Evolutionary conservation across 2,329 filamentous ascomycete species (phyloP), one percentile per base, ranked within the genome.

Genomic region (Chaetomium sp.): DNA sequence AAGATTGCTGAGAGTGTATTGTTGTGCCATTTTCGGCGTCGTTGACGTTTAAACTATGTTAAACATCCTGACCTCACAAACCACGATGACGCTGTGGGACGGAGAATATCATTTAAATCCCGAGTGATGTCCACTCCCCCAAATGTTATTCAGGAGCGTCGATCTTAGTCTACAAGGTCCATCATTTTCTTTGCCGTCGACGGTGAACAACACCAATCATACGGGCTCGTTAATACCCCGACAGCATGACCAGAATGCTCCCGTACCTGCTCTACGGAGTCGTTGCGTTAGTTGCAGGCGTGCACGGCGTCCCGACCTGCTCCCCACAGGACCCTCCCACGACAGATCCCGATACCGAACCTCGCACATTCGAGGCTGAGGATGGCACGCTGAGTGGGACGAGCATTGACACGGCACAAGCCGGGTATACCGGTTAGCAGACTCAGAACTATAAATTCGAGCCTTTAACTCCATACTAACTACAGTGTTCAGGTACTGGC

Each of bases 371-470:
- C 48, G 68, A 77, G 63, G 75, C 75, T 6, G 75, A 78, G 61
- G 66, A 70, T 53, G 75, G 70, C 1, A 64, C 65, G 5, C 65
- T 77, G 34, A 67, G 65, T 5, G 75, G 75, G 11, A 73, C 74
- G 7, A 70, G 62, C 2, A 68, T 73, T 56, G 72, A 67, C 5
- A 73, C 68, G 5, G 65, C 70, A 0, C 67, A 71, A 34, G 55
- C 71, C 19, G 75, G 75, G 2, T 77, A 40, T 41, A 59, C 62
- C 2, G 61, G 59, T 61, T 12, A 37, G 49, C 32, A 1, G n/a
- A n/a, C 5, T 5, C 4, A n/a, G 2, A 11, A 6, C 27, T 7
- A 4, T 4, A 8, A 10, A 33, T 32, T 11, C 7, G 4, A 5
- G 19, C 19, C 19, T 27, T 27, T 27, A 27, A 27, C 5, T 3